Evolutionary conservation across 2,329 filamentous ascomycete species (phyloP).

Genomic region (Atkinsonella hypoxylon): DNA sequence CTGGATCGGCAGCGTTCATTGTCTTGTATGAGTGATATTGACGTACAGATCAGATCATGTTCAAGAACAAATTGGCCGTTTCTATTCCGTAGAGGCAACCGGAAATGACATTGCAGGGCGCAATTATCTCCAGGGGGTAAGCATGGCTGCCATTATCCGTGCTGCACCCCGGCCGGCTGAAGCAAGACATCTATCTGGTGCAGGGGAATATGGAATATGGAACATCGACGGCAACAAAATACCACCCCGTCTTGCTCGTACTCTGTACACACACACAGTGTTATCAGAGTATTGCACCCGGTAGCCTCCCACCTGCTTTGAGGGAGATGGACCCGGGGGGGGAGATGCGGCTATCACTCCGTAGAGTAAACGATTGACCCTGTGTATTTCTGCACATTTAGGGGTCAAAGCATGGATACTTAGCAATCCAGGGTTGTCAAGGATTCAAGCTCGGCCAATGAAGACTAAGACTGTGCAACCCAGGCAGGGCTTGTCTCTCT

Average conservation of each 20-base stretch:
- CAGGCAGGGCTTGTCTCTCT: not conserved
- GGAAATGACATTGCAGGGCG: not conserved
- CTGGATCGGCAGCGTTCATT: no score
- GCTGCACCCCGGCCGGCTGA: not conserved
- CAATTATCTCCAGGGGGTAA: not conserved
- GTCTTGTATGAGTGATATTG: no score
- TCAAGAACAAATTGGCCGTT: no score
- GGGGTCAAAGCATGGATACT: not conserved
- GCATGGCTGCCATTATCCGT: not conserved
- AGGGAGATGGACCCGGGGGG: no score
- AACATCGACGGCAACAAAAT: not conserved
- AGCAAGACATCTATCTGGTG: not conserved
- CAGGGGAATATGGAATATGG: no score
- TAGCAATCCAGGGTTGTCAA: not conserved
- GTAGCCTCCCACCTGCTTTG: no score
- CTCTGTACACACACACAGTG: no score
- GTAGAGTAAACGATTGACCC: not conserved
- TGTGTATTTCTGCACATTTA: not conserved
- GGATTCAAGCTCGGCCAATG: not conserved
- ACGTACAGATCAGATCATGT: no score
- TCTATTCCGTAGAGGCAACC: not conserved
- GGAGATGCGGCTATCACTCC: no score
- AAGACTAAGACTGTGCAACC: not conserved
- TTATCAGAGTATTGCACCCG: no score
- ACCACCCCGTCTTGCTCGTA: no score